phyloP scores from a whole-genome alignment of 208 protist genomes.

The Lotmaria passim region DNA sequence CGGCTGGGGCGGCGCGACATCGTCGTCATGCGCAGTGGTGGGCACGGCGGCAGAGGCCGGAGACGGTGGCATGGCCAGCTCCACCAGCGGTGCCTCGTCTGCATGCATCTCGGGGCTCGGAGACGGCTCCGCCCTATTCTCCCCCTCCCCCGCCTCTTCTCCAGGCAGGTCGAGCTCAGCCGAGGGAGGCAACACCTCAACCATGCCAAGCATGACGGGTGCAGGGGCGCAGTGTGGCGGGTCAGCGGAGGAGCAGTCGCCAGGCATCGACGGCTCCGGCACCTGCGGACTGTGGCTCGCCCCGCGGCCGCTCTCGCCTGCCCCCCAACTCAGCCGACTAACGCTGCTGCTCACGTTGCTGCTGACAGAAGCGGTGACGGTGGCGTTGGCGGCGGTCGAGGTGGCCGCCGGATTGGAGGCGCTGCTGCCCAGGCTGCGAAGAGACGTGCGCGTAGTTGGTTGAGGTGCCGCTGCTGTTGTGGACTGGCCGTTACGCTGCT shows the following conservation, averaged over 20 bases:
- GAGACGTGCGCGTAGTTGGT: too few species aligned
- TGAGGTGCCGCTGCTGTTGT: neutral
- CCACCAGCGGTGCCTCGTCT: neutral
- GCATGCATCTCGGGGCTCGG: slow-evolving; percentile 20
- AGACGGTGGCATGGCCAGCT: neutral
- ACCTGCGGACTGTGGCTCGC: slow-evolving; percentile 22
- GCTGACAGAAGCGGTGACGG: slow-evolving; percentile 1
- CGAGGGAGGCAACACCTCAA: slow-evolving; percentile 1
- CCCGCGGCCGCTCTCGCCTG: slow-evolving; percentile 20
- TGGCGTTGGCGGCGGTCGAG: neutral
- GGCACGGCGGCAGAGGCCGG: neutral
- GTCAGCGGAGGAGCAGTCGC: slow-evolving; percentile 3
- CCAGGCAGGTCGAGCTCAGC: neutral
- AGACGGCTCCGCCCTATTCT: neutral
- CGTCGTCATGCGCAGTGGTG: neutral
- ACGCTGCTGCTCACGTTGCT: slow-evolving; percentile 23
- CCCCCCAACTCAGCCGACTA: slow-evolving; percentile 20
- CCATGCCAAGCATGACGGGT: slow-evolving; percentile 16
- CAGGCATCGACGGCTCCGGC: slow-evolving; percentile 29
- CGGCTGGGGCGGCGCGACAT: neutral
- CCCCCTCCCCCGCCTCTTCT: neutral
- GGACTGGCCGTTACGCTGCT: too few species aligned
- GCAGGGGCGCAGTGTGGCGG: slow-evolving; percentile 25
- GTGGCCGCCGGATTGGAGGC: neutral
- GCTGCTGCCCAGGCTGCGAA: neutral